Evolutionary conservation across 2,329 filamentous ascomycete genomes (phyloP).

Genomic region (Cordyceps cicadae): DNA sequence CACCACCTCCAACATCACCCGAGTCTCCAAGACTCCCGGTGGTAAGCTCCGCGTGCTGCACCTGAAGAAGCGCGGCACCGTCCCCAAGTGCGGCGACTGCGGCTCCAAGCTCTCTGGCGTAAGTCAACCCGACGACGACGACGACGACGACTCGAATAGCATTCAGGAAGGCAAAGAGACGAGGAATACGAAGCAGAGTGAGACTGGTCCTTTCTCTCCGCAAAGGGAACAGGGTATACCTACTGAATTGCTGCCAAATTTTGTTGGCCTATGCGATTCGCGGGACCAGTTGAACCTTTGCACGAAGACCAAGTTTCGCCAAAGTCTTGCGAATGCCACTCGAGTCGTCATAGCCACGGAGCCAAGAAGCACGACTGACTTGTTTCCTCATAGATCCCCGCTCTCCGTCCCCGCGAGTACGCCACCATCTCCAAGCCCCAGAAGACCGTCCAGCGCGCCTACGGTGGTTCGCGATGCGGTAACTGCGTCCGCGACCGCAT

Average conservation of each 20-base stretch:
- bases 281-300: neutral
- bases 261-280: neutral
- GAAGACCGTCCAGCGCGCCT: conserved; percentile 98
- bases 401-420: conserved; percentile 97
- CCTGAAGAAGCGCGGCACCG: conserved; percentile 99
- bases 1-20: conserved; percentile 94
- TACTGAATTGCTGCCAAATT: neutral
- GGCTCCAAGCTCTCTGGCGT: conserved; percentile 95
- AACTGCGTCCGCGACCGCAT: conserved; percentile 98
- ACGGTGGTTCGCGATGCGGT: conserved; percentile 96
- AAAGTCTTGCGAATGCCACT: conserved; percentile 2
- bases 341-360: neutral
- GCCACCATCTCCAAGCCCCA: conserved; percentile 93
- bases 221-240: neutral
- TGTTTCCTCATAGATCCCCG: conserved; percentile 62
- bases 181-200: neutral
- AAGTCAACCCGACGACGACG: conserved; percentile 43
- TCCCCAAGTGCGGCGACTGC: conserved; percentile 99
- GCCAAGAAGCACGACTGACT: neutral
- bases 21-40: conserved; percentile 92
- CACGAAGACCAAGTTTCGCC: neutral
- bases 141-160: conserved; percentile 4
- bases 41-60: conserved; percentile 93
- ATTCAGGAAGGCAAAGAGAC: neutral
- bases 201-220: neutral